Evolutionary conservation across 495 filamentous ascomycete genomes (phyloP), one percentile per base, ranked within the genome.

Genomic region (Penicillium coprophilum): DNA sequence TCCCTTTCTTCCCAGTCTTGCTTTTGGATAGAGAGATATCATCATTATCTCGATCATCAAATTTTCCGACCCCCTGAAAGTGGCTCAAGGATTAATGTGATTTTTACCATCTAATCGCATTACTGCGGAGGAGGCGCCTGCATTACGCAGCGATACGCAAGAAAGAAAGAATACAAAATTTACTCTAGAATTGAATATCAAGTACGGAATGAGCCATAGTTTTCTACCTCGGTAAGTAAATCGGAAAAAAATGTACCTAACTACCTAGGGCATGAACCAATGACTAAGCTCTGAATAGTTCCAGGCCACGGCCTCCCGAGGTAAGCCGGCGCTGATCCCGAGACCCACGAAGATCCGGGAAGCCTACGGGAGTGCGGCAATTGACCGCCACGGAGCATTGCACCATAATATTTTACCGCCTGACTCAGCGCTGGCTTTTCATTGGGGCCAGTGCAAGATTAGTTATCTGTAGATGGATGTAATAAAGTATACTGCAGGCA

Each of bases 41-140:
- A n/a, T n/a, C n/a, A n/a, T n/a, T n/a, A n/a, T n/a, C n/a, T n/a
- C n/a, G n/a, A n/a, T n/a, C n/a, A n/a, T n/a, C n/a, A n/a, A n/a
- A n/a, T n/a, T n/a, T n/a, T n/a, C n/a, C n/a, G n/a, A n/a, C n/a
- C n/a, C n/a, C n/a, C n/a, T n/a, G n/a, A n/a, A 23, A 20, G 48
- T 56, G 32, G 56, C 15, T 20, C 27, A 50, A 56, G 48, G 60
- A 45, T 56, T 56, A 34, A 59, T 62, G 52, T 47, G 48, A 19
- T 59, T 62, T 13, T 27, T 62, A 38, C 34, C 34, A 36, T 15
- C 5, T 36, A 17, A 7, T 3, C 34, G 34, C 7, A 17, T 38
- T 3, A 38, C 6, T 17, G n/a, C 6, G 9, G 34, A 17, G 4
- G n/a, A 24, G 19, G 20, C 19, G 15, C 21, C 12, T 2, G 41